These are phyloP conservation scores for Ophiorrhiza pumila DNA, from an alignment of 257 asterid species.

Conservation along the genomic window DNA sequence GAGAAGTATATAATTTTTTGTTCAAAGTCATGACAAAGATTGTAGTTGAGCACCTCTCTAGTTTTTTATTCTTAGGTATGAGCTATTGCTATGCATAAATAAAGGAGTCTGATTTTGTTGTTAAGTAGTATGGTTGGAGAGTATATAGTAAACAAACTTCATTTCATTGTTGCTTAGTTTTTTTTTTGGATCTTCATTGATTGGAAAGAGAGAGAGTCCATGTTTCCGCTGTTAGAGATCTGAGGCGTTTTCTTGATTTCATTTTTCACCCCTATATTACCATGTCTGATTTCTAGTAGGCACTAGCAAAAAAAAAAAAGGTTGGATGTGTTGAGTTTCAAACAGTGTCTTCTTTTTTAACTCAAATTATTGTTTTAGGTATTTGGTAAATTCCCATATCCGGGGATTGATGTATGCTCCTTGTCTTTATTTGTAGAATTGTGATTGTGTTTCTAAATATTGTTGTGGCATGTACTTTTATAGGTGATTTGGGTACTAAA, in stretches of 20 bases:
- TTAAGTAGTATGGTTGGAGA: background rate
- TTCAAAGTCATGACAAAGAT: background rate
- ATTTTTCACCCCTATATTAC: background rate
- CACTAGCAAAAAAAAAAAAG: background rate
- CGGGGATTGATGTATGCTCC: background rate
- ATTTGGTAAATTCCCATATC: background rate
- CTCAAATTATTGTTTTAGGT: background rate
- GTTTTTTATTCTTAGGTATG: background rate
- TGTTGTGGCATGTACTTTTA: background rate
- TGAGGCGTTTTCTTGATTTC: background rate
- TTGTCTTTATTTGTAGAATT: background rate
- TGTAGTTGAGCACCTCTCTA: background rate
- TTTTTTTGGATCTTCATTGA: background rate
- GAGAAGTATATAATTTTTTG: background rate
- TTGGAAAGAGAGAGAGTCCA: background rate
- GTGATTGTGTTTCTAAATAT: background rate
- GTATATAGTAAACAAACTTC: too few species aligned
- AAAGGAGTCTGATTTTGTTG: background rate
- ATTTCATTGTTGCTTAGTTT: background rate
- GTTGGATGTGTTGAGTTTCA: background rate
- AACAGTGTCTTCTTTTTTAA: background rate
- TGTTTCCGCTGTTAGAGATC: background rate
- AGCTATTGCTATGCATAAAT: background rate
- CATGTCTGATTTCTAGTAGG: background rate
- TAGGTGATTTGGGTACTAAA: background rate